Evolutionary conservation across 768 basidiomycete genomes (phyloP), one percentile per base, ranked within the genome.

Genomic region (Suillus spraguei): DNA sequence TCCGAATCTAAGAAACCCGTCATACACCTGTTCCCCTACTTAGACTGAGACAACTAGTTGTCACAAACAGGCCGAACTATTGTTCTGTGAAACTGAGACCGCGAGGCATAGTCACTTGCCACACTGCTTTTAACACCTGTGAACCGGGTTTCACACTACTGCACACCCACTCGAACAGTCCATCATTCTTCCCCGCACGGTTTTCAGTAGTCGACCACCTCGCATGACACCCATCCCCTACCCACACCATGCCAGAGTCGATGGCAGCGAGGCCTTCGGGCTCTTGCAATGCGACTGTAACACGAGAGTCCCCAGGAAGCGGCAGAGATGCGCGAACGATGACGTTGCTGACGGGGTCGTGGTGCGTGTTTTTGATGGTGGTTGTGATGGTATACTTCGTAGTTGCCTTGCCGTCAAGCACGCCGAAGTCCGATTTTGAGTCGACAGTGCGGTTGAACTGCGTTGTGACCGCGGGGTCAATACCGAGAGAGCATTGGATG

Each of bases 91-190:
- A 33, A 14, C 64, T 63, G 35, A 75, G 13, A 7, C 67, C 68
- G 14, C 60, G 53, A 10, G 76, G 74, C 1, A 67, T 69, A 55
- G 65, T 66, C 33, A 76, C 69, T n/a, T 74, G 71, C 69, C 70
- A 78, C 5, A 70, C 65, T 0, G 69, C 70, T 41, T 70, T 72
- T 62, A 78, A 60, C 32, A 71, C 61, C 60, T 66, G 63, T 62
- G 67, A 69, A 17, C 71, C 72, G 13, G 68, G 67, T 6, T 62
- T 65, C 44, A 74, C 47, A 39, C 66, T 65, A 47, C 61, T 54
- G 28, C 65, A 72, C 16, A 74, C 67, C 75, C 77, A 76, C 55
- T 77, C 76, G 17, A 74, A 68, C 28, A 68, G 33, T 5, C 73
- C 71, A 9, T 46, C 65, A 28, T 69, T 60, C 22, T 69, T 67